phyloP scores from a whole-genome alignment of 2,329 filamentous ascomycete species.

The Helotiales sp. region DNA sequence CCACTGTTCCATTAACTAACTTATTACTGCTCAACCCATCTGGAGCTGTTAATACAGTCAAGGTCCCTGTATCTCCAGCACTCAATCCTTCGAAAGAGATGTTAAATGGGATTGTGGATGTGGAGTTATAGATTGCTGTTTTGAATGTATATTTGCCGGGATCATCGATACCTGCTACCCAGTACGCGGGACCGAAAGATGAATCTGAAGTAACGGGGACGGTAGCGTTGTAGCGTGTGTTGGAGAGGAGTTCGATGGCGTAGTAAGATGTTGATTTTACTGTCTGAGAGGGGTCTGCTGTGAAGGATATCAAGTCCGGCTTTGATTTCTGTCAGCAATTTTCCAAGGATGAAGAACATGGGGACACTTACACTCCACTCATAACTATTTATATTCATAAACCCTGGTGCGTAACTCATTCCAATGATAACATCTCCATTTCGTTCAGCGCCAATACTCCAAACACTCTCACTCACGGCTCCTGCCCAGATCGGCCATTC shows the following conservation, averaged over 20 bases:
- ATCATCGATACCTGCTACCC: conserved; percentile 47
- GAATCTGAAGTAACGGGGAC: conserved; percentile 42
- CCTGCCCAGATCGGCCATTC: conserved; percentile 29
- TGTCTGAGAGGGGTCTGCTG: conserved; percentile 44
- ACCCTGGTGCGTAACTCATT: conserved; percentile 29
- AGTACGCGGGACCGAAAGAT: conserved; percentile 47
- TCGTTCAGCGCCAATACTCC: conserved; percentile 26
- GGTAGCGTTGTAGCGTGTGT: conserved; percentile 46
- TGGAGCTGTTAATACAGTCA: conserved; percentile 46
- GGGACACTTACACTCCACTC: conserved; percentile 30
- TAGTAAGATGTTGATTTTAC: conserved; percentile 52
- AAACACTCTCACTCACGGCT: conserved; percentile 31
- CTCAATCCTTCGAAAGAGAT: conserved; percentile 45
- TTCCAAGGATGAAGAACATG: background rate
- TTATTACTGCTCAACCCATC: conserved; percentile 18
- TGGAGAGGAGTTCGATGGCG: conserved; percentile 50
- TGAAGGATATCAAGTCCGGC: conserved; percentile 34
- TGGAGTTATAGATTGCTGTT: conserved; percentile 53
- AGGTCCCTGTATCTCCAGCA: conserved; percentile 40
- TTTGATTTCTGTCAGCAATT: conserved; percentile 9
- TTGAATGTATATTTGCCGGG: conserved; percentile 49
- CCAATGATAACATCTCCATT: conserved; percentile 30
- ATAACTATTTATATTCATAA: conserved; percentile 32
- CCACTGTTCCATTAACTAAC: conserved; percentile 11
- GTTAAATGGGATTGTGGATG: conserved; percentile 45